Conservation (phyloP, 345 rosid genomes). For the Pugionium cornutum region DNA sequence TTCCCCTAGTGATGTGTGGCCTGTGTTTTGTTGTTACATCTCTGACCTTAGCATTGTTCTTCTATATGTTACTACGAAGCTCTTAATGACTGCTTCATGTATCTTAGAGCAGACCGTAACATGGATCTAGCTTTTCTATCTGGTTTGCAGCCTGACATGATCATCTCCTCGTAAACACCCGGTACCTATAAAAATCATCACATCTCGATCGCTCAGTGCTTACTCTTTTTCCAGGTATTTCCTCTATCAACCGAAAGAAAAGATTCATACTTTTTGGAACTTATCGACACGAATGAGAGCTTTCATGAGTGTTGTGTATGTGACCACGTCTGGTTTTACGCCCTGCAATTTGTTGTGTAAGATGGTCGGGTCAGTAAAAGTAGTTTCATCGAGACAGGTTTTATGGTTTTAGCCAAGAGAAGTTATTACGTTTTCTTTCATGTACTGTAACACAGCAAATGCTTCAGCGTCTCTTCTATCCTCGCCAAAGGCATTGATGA, state of each 20-base stretch:
- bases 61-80: slow-evolving; percentile 31
- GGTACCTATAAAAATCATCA: slow-evolving; percentile 68
- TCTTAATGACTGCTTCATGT: slow-evolving; percentile 74
- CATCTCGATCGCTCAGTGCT: slow-evolving; percentile 19
- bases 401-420: neutral
- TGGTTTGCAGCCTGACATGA: slow-evolving; percentile 78
- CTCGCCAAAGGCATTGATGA: slow-evolving; percentile 94
- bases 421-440: slow-evolving; percentile 81
- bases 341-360: slow-evolving; percentile 52
- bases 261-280: slow-evolving; percentile 61
- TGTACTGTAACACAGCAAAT: slow-evolving; percentile 83
- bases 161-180: slow-evolving; percentile 87
- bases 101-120: slow-evolving; percentile 91
- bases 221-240: neutral
- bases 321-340: slow-evolving; percentile 89
- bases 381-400: slow-evolving; percentile 25
- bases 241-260: neutral
- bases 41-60: slow-evolving; percentile 16
- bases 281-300: slow-evolving; percentile 87
- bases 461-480: slow-evolving; percentile 94
- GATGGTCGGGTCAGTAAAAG: slow-evolving; percentile 26
- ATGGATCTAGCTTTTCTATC: slow-evolving; percentile 93
- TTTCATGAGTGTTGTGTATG: slow-evolving; percentile 94
- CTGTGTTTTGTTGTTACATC: neutral
- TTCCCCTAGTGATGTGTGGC: slow-evolving; percentile 25